Conservation (phyloP, 23 red algal species). For the Pyropia haitanensis region DNA sequence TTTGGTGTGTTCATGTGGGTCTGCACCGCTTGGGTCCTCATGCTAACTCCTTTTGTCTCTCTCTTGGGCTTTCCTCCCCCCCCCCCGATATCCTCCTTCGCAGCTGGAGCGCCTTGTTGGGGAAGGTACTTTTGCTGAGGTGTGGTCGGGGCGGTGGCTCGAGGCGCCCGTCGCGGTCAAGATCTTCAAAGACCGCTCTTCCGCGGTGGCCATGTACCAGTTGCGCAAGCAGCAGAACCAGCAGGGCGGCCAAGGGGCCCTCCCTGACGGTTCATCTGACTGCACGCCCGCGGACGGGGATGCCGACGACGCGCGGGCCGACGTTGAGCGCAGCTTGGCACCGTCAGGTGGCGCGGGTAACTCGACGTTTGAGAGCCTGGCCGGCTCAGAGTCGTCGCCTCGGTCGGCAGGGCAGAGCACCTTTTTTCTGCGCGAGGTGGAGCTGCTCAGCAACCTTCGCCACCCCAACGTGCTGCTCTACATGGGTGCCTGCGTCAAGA, state of each 20-base stretch:
- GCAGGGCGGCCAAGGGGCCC: too few relatives aligned
- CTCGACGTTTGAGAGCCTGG: constrained; percentile 2
- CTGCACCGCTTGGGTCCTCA: too few relatives aligned
- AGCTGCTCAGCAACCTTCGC: constrained; percentile 73
- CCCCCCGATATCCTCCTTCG: too few relatives aligned
- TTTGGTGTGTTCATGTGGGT: too few relatives aligned
- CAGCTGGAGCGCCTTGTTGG: too few relatives aligned
- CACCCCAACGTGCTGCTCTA: constrained; percentile 97
- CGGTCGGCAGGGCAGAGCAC: constrained; percentile 29
- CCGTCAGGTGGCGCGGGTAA: constrained; percentile 17
- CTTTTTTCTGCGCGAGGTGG: constrained; percentile 80
- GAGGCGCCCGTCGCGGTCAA: constrained; percentile 97
- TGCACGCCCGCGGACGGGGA: too few relatives aligned
- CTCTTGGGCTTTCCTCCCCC: too few relatives aligned
- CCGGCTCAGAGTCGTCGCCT: constrained; percentile 1
- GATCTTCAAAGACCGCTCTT: constrained; percentile 49
- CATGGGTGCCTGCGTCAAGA: constrained; percentile 89
- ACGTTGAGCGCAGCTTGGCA: constrained; percentile 34
- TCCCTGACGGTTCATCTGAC: too few relatives aligned
- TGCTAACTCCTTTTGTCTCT: too few relatives aligned
- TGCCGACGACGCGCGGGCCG: too few relatives aligned
- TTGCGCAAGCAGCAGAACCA: too few relatives aligned
- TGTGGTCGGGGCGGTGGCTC: constrained; percentile 92
- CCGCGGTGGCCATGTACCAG: too few relatives aligned
- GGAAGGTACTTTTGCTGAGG: constrained; percentile 79